Conservation (phyloP, 306 rosid genomes). For the Gynostemma pentaphyllum region DNA sequence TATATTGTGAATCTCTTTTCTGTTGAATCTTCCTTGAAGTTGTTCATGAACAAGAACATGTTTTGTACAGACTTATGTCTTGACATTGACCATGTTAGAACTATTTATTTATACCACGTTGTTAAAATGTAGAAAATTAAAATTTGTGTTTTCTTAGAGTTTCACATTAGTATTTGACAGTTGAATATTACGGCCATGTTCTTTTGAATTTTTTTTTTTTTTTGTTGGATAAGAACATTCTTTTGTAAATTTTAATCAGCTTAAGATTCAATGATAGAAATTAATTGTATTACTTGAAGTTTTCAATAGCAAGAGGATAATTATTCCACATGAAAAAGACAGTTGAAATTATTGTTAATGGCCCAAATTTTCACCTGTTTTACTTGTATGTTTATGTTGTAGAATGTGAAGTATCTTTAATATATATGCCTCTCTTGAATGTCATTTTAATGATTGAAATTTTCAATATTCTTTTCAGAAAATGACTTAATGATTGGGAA, state of each 20-base stretch:
- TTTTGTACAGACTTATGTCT: not conserved
- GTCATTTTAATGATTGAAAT: not conserved
- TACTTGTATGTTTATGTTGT: not conserved
- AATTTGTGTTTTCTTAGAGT: not conserved
- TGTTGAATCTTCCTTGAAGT: not conserved
- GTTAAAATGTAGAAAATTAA: not conserved
- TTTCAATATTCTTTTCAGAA: conserved; percentile 27
- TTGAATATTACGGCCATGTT: not conserved
- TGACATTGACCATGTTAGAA: not conserved
- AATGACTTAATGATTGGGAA: conserved; percentile 54
- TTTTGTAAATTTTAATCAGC: no score
- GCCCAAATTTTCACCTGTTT: not conserved
- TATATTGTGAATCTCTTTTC: not conserved
- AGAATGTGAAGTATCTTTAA: not conserved
- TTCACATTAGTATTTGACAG: not conserved
- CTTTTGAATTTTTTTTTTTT: no score
- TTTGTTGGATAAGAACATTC: no score
- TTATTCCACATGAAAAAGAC: not conserved
- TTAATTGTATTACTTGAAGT: no score
- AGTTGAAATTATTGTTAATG: not conserved
- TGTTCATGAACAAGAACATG: not conserved
- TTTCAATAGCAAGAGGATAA: no score
- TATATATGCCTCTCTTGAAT: not conserved
- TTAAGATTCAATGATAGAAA: no score
- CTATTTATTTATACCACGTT: not conserved